A percentile compares a stretch with the other conserved stretches of the same genome.
Evolutionary conservation across 2,329 filamentous ascomycete species (phyloP).

Genomic region (Sphaerostilbella broomeana): DNA sequence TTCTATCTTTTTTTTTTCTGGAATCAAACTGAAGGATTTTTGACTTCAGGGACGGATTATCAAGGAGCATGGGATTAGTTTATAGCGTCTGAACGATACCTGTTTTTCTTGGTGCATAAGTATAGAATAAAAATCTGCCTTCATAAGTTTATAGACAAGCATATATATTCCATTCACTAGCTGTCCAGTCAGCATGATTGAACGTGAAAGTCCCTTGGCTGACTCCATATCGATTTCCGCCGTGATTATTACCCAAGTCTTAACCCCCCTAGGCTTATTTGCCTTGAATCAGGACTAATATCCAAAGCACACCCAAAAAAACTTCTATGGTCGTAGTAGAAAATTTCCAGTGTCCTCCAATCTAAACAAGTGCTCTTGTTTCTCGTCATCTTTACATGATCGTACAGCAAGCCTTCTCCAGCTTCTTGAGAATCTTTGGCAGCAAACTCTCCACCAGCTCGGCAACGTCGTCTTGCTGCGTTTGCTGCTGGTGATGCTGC

Average conservation of each 20-base stretch:
- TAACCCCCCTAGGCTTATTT: background rate
- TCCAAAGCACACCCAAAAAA: too few relatives aligned
- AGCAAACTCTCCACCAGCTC: constrained; percentile 55
- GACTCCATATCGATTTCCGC: too few relatives aligned
- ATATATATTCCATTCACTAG: background rate
- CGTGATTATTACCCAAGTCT: background rate
- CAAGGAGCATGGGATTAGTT: too few relatives aligned
- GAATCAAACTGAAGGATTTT: background rate
- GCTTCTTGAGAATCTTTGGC: constrained; percentile 53
- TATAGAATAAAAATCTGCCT: too few relatives aligned
- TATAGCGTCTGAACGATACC: background rate
- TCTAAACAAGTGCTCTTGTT: too few relatives aligned
- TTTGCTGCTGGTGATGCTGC: constrained; percentile 36
- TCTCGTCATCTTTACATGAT: constrained; percentile 55
- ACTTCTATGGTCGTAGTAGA: too few relatives aligned
- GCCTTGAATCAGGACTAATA: too few relatives aligned
- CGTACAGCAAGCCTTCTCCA: constrained; percentile 64
- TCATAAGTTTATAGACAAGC: too few relatives aligned
- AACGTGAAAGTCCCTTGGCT: background rate
- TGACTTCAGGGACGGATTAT: constrained; percentile 2
- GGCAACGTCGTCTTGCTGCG: constrained; percentile 49
- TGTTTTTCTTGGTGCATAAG: background rate
- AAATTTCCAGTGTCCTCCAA: too few relatives aligned
- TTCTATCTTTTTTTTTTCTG: too few relatives aligned
- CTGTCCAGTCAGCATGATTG: background rate